These are phyloP conservation scores for Phytophthora chlamydospora DNA, from an alignment of 352 stramenopile species.

Conservation along the genomic window DNA sequence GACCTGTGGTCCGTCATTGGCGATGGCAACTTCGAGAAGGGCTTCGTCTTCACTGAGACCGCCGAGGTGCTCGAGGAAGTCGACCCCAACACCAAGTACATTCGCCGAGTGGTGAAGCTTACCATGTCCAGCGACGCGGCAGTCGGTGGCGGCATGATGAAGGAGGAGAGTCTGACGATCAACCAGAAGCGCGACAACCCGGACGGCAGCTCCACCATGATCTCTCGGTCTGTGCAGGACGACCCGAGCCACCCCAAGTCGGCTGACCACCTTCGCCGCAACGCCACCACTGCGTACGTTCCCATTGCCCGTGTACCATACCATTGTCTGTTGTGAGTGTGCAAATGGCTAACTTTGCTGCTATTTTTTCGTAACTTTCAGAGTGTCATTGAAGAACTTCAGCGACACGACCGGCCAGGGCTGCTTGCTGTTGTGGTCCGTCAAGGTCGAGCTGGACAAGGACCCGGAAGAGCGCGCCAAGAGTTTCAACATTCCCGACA, in stretches of 20 bases:
- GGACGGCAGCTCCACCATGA: constrained; percentile 73
- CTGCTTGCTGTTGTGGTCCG: constrained; percentile 82
- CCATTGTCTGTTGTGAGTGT: neutral
- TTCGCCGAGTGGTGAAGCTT: constrained; percentile 81
- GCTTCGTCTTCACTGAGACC: constrained; percentile 84
- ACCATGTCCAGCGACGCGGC: constrained; percentile 76
- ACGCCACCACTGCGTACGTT: constrained; percentile 80
- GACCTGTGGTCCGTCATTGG: constrained; percentile 82
- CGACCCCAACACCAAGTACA: constrained; percentile 81
- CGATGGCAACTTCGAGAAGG: constrained; percentile 78
- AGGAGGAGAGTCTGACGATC: constrained; percentile 79
- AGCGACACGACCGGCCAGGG: constrained; percentile 71
- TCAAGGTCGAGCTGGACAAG: constrained; percentile 84
- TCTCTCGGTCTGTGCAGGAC: constrained; percentile 66
- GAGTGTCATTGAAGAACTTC: constrained; percentile 81
- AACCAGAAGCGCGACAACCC: constrained; percentile 84
- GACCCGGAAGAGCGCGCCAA: constrained; percentile 75
- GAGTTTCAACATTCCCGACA: constrained; percentile 83
- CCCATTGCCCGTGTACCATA: neutral
- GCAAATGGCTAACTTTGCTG: constrained; percentile 14
- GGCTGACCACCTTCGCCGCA: constrained; percentile 70
- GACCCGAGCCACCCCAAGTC: constrained; percentile 78
- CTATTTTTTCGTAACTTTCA: constrained; percentile 29
- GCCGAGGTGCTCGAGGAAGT: constrained; percentile 78
- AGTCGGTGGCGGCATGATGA: constrained; percentile 78